A percentile compares a stretch with the other conserved stretches of the same genome.
phyloP scores from a whole-genome alignment of 129 eudicot species.

The Escallonia herrerae region DNA sequence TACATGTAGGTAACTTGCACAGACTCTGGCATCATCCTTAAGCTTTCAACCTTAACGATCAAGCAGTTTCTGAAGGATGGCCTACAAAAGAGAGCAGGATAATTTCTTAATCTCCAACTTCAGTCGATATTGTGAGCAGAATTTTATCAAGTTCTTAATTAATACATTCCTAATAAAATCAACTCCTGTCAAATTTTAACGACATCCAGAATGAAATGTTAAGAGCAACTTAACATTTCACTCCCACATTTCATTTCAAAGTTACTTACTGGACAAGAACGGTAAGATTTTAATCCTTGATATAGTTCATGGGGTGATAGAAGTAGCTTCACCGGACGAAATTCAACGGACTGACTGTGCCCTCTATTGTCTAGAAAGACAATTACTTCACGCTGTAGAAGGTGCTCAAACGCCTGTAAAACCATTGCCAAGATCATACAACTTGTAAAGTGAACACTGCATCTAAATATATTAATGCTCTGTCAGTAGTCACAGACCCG shows the following conservation, averaged over 20 bases:
- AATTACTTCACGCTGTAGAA: slow-evolving; percentile 57
- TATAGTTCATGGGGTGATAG: slow-evolving; percentile 53
- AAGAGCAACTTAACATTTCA: not conserved
- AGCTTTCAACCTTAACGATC: slow-evolving; percentile 38
- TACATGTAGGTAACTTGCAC: too few species aligned
- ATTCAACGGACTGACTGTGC: slow-evolving; percentile 64
- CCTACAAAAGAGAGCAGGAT: slow-evolving; percentile 31
- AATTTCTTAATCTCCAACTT: not conserved
- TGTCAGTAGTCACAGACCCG: slow-evolving; percentile 37
- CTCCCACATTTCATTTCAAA: not conserved
- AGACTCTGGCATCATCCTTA: not conserved
- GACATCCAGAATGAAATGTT: not conserved
- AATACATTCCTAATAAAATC: too few species aligned
- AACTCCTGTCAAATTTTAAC: not conserved
- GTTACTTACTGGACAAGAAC: slow-evolving; percentile 68
- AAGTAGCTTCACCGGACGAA: slow-evolving; percentile 72
- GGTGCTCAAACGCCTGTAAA: slow-evolving; percentile 92
- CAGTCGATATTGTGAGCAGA: not conserved
- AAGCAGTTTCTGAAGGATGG: slow-evolving; percentile 52
- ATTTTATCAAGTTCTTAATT: not conserved
- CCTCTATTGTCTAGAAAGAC: slow-evolving; percentile 66
- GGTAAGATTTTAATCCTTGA: slow-evolving; percentile 61
- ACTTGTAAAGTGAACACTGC: not conserved
- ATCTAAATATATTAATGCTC: not conserved
- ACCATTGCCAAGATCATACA: too few species aligned